Evolutionary conservation across 192 early-diverging fungal genomes (phyloP), one percentile per base, ranked within the genome.

Genomic region (Linnemannia schmuckeri): DNA sequence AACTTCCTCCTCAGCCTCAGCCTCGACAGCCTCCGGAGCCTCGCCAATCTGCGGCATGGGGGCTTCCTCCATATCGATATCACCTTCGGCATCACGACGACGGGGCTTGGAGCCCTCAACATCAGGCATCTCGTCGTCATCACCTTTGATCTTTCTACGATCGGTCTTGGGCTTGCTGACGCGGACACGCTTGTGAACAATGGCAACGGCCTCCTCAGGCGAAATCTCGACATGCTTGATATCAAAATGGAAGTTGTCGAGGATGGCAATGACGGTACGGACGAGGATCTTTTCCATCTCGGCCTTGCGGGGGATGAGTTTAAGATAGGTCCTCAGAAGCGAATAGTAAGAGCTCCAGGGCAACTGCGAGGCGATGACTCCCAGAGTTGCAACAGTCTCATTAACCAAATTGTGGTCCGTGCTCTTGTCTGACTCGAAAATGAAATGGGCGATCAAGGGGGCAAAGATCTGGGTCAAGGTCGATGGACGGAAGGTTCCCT

Each of bases 211-310:
- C 35, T 80, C 74, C 70, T 92, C 91, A 13, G 81, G 76, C 27
- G 85, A 81, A 9, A 94, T 90, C 22, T 93, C 82, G 20, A 94
- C 90, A 38, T 90, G 76, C 41, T 93, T 90, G 46, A 97, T 84
- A 74, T 97, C 94, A 90, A 98, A 99, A 88, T 99, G 97, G 93
- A 99, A 99, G 61, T 89, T 92, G 73, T 99, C 97, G 76, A 99
- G 79, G 41, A 99, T 89, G 8, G 93, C 89, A 75, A 96, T 93
- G 15, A 98, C 90, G 12, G 95, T 88, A n/a, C 97, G 91, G 68
- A 97, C 94, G 70, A 97, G 88, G 8, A 95, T 91, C 88, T 97
- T 97, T 81, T 98, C 97, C 70, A 96, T 89, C 40, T 92, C 90
- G 15, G 94, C 90, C 68, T 93, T 90, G 77, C 90, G 91, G 8